phyloP scores from a whole-genome alignment of 768 basidiomycete species.

The Lactarius deliciosus region DNA sequence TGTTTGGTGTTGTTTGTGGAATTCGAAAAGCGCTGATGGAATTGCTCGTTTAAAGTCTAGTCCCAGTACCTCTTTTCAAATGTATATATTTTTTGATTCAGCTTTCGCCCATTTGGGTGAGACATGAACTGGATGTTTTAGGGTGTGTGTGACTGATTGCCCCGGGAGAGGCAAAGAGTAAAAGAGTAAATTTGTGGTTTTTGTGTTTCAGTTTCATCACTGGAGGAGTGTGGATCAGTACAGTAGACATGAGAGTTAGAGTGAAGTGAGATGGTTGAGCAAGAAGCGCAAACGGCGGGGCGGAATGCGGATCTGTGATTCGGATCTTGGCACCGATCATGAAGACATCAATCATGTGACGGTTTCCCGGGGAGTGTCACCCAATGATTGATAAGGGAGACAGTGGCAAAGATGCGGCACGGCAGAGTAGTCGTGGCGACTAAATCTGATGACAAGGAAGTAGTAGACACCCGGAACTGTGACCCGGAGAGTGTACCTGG shows the following conservation, averaged over 20 bases:
- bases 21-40: background rate
- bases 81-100: background rate
- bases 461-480: background rate
- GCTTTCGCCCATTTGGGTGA: background rate
- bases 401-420: conserved; percentile 6
- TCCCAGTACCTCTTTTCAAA: conserved; percentile 1
- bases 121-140: background rate
- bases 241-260: background rate
- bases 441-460: conserved; percentile 8
- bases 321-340: conserved; percentile 28
- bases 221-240: background rate
- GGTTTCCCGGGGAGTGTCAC: conserved; percentile 27
- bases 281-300: conserved; percentile 10
- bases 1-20: conserved; percentile 19
- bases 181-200: background rate
- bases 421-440: background rate
- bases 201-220: background rate
- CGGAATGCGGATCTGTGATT: conserved; percentile 21
- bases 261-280: conserved; percentile 5
- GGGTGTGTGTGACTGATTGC: background rate
- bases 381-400: conserved; percentile 16
- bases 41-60: conserved; percentile 15
- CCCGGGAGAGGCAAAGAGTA: background rate
- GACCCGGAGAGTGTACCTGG: background rate
- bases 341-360: conserved; percentile 30